Evolutionary conservation across 352 stramenopile genomes (phyloP).

Genomic region (Phytophthora pistaciae): DNA sequence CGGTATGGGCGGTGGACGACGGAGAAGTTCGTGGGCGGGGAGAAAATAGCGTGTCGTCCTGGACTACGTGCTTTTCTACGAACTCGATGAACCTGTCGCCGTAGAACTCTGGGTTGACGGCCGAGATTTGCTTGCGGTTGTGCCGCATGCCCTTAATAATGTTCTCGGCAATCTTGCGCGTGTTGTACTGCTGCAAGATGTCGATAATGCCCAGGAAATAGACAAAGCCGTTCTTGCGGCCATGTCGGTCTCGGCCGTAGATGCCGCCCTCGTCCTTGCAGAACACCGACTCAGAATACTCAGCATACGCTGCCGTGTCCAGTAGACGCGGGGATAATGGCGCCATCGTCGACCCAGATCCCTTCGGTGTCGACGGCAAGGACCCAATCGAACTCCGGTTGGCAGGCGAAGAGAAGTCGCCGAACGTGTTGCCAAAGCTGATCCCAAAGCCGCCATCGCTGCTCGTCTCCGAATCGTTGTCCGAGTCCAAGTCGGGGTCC

Average conservation of each 20-base stretch:
- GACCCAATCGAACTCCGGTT: slow-evolving; percentile 28
- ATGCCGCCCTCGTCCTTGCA: slow-evolving; percentile 82
- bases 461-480: slow-evolving; percentile 56
- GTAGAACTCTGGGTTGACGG: slow-evolving; percentile 89
- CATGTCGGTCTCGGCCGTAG: slow-evolving; percentile 63
- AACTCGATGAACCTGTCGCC: slow-evolving; percentile 92
- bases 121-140: slow-evolving; percentile 90
- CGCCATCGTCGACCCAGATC: slow-evolving; percentile 9
- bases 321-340: slow-evolving; percentile 64
- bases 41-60: slow-evolving; percentile 60
- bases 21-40: slow-evolving; percentile 15
- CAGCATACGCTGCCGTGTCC: slow-evolving; percentile 50
- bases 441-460: slow-evolving; percentile 39
- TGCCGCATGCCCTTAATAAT: slow-evolving; percentile 89
- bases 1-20: slow-evolving; percentile 11
- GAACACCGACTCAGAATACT: slow-evolving; percentile 74
- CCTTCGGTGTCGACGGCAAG: slow-evolving; percentile 30
- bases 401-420: slow-evolving; percentile 26
- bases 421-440: slow-evolving; percentile 29
- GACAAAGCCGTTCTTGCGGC: slow-evolving; percentile 81
- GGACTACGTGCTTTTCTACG: slow-evolving; percentile 83
- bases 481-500: slow-evolving; percentile 35
- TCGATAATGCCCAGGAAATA: slow-evolving; percentile 95
- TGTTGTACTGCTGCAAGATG: slow-evolving; percentile 95
- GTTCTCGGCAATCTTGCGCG: slow-evolving; percentile 91